These are phyloP conservation scores for Starmerella lactis-condensi DNA, from an alignment of 805 yeast genomes.

Conservation along the genomic window DNA sequence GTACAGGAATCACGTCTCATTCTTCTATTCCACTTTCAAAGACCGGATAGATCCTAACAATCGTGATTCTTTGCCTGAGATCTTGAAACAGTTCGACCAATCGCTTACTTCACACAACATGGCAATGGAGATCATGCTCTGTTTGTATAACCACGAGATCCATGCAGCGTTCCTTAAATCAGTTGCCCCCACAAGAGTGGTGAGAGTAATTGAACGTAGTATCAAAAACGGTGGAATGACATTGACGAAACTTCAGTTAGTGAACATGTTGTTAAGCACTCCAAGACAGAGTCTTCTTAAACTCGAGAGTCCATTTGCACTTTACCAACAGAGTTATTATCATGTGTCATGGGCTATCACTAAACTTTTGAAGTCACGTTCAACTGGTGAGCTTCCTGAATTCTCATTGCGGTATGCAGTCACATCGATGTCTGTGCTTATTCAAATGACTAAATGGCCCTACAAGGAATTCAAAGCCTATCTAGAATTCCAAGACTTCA, in stretches of 20 bases:
- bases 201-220: neutral
- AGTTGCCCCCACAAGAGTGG: constrained; percentile 1
- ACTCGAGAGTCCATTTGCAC: neutral
- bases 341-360: no score
- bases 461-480: no score
- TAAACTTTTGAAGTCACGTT: no score
- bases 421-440: no score
- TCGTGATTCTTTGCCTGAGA: constrained; percentile 1
- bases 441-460: no score
- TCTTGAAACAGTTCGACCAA: neutral
- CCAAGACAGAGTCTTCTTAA: neutral
- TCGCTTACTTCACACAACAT: constrained; percentile 5
- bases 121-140: constrained; percentile 10
- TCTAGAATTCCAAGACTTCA: no score
- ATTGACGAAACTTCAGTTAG: neutral
- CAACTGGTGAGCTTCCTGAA: no score
- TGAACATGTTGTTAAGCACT: neutral
- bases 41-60: no score
- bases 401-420: no score
- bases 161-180: neutral
- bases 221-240: neutral
- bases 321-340: neutral
- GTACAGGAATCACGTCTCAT: constrained; percentile 1
- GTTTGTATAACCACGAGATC: constrained; percentile 4
- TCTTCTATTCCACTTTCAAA: neutral